Evolutionary conservation across 2,329 filamentous ascomycete genomes (phyloP).

Genomic region (Colletotrichum scovillei): DNA sequence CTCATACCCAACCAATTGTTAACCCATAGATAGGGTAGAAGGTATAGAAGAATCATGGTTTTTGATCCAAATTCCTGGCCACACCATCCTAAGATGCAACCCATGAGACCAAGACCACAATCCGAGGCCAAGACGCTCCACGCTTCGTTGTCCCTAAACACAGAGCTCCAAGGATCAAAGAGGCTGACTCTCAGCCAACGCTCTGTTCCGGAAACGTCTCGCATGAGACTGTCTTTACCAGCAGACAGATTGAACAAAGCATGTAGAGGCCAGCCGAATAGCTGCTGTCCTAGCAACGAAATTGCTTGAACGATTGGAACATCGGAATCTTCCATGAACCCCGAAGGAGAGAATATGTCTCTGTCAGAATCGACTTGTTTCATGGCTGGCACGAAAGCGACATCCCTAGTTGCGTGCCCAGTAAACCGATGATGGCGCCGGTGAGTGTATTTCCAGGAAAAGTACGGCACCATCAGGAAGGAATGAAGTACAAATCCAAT

Average conservation of each 20-base stretch:
- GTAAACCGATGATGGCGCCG: background rate
- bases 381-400: background rate
- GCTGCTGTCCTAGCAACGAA: background rate
- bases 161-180: background rate
- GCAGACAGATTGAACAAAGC: background rate
- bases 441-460: background rate
- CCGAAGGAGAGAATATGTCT: background rate
- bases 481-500: background rate
- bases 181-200: background rate
- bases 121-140: background rate
- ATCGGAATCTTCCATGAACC: background rate
- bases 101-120: background rate
- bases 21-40: background rate
- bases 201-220: background rate
- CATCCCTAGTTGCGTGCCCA: background rate
- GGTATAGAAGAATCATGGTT: background rate
- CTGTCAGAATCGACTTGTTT: background rate
- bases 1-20: background rate
- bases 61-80: background rate
- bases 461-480: background rate
- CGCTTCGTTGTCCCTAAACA: background rate
- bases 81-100: background rate
- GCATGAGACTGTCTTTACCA: background rate
- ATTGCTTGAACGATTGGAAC: background rate
- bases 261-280: background rate